These are phyloP conservation scores for Trichoderma erinaceum DNA, from an alignment of 495 filamentous ascomycete species.

Conservation along the genomic window DNA sequence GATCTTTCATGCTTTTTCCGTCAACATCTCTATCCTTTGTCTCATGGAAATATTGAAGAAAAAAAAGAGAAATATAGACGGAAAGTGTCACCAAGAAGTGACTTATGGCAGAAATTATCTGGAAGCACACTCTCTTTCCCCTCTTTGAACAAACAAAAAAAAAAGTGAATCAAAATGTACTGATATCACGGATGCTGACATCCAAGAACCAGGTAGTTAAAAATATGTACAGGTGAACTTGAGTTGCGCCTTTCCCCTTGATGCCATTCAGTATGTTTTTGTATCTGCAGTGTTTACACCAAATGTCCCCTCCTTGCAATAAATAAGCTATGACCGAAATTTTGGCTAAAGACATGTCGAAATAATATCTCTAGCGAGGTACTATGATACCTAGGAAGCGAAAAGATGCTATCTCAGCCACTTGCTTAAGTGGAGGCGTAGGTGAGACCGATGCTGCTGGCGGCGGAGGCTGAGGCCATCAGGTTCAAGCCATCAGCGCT, in stretches of 20 bases:
- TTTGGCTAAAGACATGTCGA: slow-evolving; percentile 9
- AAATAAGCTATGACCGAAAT: slow-evolving; percentile 12
- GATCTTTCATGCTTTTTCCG: slow-evolving; percentile 9
- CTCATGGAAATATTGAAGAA: neutral
- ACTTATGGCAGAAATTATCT: slow-evolving; percentile 11
- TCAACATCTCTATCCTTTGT: slow-evolving; percentile 5
- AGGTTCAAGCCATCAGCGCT: slow-evolving; percentile 25
- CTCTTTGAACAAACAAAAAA: neutral
- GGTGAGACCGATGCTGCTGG: slow-evolving; percentile 37
- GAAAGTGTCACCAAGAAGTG: neutral
- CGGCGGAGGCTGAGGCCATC: slow-evolving; percentile 28
- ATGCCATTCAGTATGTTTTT: slow-evolving; percentile 1
- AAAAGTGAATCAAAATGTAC: neutral
- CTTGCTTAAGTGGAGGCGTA: slow-evolving; percentile 30
- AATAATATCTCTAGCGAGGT: slow-evolving; percentile 9
- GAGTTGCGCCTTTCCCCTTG: slow-evolving; percentile 12
- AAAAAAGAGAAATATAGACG: neutral
- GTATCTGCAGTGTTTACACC: neutral
- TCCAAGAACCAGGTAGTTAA: slow-evolving; percentile 13
- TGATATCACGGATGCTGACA: slow-evolving; percentile 2
- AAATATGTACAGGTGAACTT: slow-evolving; percentile 16
- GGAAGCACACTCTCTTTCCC: neutral
- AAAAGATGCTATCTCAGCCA: slow-evolving; percentile 16
- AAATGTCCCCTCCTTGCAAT: slow-evolving; percentile 9
- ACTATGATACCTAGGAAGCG: slow-evolving; percentile 17